Percentiles rank a stretch among this genome's conserved stretches.
These are phyloP conservation scores for Dactylellina leptospora DNA, from an alignment of 2,329 filamentous ascomycete genomes.

Conservation along the genomic window DNA sequence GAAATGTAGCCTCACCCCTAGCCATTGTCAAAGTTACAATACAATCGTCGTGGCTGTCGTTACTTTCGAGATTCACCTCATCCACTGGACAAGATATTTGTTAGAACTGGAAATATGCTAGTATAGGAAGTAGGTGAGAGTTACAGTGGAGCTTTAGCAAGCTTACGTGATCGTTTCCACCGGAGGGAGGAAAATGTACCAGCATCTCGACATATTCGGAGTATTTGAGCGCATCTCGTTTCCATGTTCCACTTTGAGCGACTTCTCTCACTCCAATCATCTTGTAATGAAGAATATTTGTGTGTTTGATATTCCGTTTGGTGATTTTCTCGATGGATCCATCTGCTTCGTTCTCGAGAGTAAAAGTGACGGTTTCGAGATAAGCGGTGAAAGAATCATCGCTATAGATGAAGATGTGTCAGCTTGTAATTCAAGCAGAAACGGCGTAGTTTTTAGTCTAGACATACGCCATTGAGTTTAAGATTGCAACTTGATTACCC, in stretches of 20 bases:
- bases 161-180: not conserved
- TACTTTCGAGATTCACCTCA: constrained; percentile 36
- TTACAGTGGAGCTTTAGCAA: constrained; percentile 32
- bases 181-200: constrained; percentile 19
- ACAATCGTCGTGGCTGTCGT: constrained; percentile 39
- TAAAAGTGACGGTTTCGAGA: constrained; percentile 36
- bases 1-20: constrained; percentile 35
- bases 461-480: constrained; percentile 50
- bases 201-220: constrained; percentile 44
- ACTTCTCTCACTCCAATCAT: constrained; percentile 34
- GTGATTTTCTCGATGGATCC: constrained; percentile 2
- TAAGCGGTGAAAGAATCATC: constrained; percentile 44
- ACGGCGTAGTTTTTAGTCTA: too few species aligned
- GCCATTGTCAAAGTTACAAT: constrained; percentile 34
- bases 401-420: constrained; percentile 5
- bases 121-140: not conserved
- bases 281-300: constrained; percentile 51
- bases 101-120: not conserved
- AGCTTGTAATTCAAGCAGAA: not conserved
- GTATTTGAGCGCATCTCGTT: constrained; percentile 48
- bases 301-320: constrained; percentile 27
- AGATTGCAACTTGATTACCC: constrained; percentile 34
- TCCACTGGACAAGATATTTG: constrained; percentile 17
- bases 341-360: not conserved
- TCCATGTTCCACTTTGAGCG: constrained; percentile 25